Conservation (phyloP, 495 filamentous ascomycete species). For the Penicillium soppii region DNA sequence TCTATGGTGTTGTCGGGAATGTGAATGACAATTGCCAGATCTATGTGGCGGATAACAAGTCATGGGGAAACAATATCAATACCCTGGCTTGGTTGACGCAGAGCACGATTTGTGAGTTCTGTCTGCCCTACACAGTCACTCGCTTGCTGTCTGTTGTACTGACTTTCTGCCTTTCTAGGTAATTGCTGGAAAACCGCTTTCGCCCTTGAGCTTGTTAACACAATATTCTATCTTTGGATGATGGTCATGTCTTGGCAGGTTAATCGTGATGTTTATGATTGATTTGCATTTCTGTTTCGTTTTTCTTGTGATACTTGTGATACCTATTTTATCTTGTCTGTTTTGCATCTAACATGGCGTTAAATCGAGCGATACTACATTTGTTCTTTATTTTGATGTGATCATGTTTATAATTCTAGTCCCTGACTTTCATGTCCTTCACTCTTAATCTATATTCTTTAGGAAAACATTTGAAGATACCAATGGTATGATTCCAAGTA, state of each 20-base stretch:
- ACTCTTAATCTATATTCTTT: too few species aligned
- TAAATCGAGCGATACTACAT: slow-evolving; percentile 1
- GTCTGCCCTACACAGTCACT: not conserved
- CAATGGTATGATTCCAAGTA: too few species aligned
- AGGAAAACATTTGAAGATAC: too few species aligned
- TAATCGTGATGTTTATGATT: slow-evolving; percentile 55
- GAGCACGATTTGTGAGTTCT: slow-evolving; percentile 73
- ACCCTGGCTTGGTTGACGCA: slow-evolving; percentile 89
- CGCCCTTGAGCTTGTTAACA: slow-evolving; percentile 69
- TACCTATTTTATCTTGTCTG: slow-evolving; percentile 12
- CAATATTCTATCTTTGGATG: slow-evolving; percentile 89
- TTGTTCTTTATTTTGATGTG: not conserved
- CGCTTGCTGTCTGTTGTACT: not conserved
- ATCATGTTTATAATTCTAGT: too few species aligned
- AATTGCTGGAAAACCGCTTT: slow-evolving; percentile 62
- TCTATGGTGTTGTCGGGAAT: slow-evolving; percentile 76
- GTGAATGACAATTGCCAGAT: slow-evolving; percentile 79
- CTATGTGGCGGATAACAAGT: slow-evolving; percentile 59
- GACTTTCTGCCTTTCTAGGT: slow-evolving; percentile 24
- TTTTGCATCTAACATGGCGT: slow-evolving; percentile 18
- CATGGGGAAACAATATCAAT: slow-evolving; percentile 60
- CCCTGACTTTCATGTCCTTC: too few species aligned
- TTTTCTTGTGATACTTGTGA: slow-evolving; percentile 8
- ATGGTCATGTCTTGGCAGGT: slow-evolving; percentile 92
- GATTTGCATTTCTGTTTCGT: slow-evolving; percentile 6